These are phyloP conservation scores for Ceratobasidium sp. DNA, from an alignment of 1,284 basidiomycete genomes.

Conservation along the genomic window DNA sequence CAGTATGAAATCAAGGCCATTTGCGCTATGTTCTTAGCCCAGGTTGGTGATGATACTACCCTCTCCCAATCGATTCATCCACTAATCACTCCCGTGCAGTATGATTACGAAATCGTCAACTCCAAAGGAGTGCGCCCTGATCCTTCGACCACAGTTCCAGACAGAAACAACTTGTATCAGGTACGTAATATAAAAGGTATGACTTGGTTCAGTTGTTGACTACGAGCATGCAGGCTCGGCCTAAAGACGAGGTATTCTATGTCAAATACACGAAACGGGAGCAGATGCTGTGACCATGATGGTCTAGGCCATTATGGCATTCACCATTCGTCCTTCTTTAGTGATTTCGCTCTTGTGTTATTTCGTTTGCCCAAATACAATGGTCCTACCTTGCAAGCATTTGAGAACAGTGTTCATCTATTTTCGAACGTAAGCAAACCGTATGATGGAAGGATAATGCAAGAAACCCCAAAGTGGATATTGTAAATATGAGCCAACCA, in stretches of 20 bases:
- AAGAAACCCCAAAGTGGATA: too few species aligned
- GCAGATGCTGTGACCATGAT: background rate
- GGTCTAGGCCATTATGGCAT: background rate
- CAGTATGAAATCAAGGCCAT: slow-evolving; percentile 38
- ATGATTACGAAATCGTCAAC: slow-evolving; percentile 28
- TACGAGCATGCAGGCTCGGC: slow-evolving; percentile 10
- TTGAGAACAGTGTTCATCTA: too few species aligned
- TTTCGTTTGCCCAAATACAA: background rate
- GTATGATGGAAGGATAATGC: too few species aligned
- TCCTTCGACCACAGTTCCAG: slow-evolving; percentile 33
- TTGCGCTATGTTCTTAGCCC: slow-evolving; percentile 22
- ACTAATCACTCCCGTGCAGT: background rate
- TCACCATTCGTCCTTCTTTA: background rate
- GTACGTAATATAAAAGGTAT: background rate
- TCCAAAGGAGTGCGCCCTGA: slow-evolving; percentile 14
- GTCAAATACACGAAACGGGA: slow-evolving; percentile 29
- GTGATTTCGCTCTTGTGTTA: background rate
- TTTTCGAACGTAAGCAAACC: too few species aligned
- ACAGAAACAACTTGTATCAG: slow-evolving; percentile 39
- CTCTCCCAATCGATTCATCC: background rate
- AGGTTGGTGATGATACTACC: background rate
- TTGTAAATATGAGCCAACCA: too few species aligned
- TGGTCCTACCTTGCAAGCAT: too few species aligned
- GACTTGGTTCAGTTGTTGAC: background rate
- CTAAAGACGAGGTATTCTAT: slow-evolving; percentile 27